Conservation (phyloP, 768 basidiomycete species). For the Suillus cothurnatus region DNA sequence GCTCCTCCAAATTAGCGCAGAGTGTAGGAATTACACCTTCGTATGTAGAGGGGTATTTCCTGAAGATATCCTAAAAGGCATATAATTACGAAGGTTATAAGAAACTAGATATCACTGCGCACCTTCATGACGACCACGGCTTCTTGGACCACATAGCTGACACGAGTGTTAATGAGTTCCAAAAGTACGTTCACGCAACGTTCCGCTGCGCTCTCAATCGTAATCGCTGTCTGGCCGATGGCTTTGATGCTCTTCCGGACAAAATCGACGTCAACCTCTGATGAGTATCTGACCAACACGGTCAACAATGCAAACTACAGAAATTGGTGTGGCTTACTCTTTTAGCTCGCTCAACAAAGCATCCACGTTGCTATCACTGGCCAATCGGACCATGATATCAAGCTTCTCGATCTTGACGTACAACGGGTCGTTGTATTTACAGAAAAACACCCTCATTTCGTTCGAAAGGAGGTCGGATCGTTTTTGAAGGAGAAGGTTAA, state of each 20-base stretch:
- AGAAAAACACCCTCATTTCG: slow-evolving; percentile 99
- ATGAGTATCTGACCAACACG: slow-evolving; percentile 70
- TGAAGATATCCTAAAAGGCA: slow-evolving; percentile 84
- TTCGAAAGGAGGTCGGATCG: slow-evolving; percentile 86
- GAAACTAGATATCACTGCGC: slow-evolving; percentile 13
- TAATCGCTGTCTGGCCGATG: slow-evolving; percentile 95
- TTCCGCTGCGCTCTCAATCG: slow-evolving; percentile 91
- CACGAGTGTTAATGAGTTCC: slow-evolving; percentile 89
- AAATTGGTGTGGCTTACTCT: slow-evolving; percentile 59
- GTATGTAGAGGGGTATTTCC: slow-evolving; percentile 94
- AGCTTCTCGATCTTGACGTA: slow-evolving; percentile 99
- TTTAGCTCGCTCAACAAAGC: slow-evolving; percentile 93
- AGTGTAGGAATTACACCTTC: slow-evolving; percentile 96
- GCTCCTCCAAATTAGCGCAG: slow-evolving; percentile 92
- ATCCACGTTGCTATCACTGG: slow-evolving; percentile 90
- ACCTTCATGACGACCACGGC: slow-evolving; percentile 99
- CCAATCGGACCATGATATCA: slow-evolving; percentile 96
- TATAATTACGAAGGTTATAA: slow-evolving; percentile 1
- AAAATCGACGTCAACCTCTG: slow-evolving; percentile 98
- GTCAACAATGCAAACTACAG: slow-evolving; percentile 7
- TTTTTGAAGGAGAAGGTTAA: slow-evolving; percentile 95
- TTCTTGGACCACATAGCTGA: slow-evolving; percentile 98
- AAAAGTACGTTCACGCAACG: slow-evolving; percentile 93
- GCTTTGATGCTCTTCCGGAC: slow-evolving; percentile 94
- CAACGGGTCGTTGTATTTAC: slow-evolving; percentile 99